A percentile compares a stretch with the other conserved stretches of the same genome.
phyloP scores from a whole-genome alignment of 176 grass and related monocot species.

The Oryza brachyantha region DNA sequence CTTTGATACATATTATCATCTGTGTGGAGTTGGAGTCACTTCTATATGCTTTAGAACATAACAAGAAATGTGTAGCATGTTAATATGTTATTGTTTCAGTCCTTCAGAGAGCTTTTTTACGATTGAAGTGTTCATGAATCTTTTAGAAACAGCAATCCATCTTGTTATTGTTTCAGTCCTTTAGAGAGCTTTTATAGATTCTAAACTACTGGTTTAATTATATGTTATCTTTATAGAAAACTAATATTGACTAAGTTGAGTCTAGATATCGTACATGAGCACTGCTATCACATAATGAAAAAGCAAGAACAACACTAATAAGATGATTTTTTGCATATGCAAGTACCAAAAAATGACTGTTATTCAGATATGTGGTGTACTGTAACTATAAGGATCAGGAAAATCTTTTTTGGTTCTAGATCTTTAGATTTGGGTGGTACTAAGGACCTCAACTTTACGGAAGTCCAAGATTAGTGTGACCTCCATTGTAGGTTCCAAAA shows the following conservation, averaged over 20 bases:
- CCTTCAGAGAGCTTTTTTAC: no score
- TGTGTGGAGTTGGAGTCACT: neutral
- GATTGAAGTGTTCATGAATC: neutral
- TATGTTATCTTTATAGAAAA: neutral
- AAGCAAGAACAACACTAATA: neutral
- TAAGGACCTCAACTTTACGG: neutral
- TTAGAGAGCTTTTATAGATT: neutral
- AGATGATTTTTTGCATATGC: neutral
- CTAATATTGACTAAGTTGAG: neutral
- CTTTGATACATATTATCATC: neutral
- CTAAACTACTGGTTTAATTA: neutral
- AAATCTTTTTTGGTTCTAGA: neutral
- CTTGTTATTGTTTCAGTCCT: neutral
- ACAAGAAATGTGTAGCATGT: neutral
- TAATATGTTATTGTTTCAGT: neutral
- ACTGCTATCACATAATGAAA: neutral
- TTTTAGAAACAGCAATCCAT: neutral
- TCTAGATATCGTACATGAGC: neutral
- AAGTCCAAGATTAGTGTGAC: neutral
- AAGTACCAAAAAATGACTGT: neutral
- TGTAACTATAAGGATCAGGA: neutral
- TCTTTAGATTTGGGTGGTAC: neutral
- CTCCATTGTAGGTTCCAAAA: neutral
- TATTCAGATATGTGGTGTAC: neutral
- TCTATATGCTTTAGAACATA: neutral